These are phyloP conservation scores for Oryza brachyantha DNA, from an alignment of 176 grass and related monocot species.

Conservation along the genomic window DNA sequence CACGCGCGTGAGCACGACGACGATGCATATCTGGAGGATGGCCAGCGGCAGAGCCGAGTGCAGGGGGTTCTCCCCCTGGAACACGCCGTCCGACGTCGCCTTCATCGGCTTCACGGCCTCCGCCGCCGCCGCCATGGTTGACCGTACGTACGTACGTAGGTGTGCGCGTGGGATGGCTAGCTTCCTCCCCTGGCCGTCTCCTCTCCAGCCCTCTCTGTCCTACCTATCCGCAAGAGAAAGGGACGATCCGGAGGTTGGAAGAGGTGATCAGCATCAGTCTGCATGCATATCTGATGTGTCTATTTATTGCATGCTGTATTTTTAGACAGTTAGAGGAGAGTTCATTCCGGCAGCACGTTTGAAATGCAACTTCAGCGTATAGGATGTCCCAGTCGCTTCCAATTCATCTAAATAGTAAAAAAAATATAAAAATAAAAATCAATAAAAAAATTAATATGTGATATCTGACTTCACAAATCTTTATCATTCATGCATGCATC, in stretches of 20 bases:
- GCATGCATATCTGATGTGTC: not conserved
- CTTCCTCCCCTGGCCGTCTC: not conserved
- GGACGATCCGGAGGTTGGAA: not conserved
- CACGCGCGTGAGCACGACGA: constrained; percentile 47
- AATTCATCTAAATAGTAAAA: no score
- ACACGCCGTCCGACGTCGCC: constrained; percentile 49
- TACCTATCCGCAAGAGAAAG: not conserved
- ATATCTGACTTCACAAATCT: no score
- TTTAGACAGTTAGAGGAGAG: no score
- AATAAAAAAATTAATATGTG: no score
- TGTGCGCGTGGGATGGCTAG: not conserved
- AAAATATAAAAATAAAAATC: no score
- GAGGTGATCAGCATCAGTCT: not conserved
- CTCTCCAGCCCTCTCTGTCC: not conserved
- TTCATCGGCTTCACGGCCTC: constrained; percentile 34
- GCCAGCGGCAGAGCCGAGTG: constrained; percentile 44
- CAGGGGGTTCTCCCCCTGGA: constrained; percentile 46
- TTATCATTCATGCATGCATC: no score
- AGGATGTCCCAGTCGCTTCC: no score
- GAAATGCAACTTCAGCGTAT: no score
- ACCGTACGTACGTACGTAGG: not conserved
- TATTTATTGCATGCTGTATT: no score
- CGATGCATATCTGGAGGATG: constrained; percentile 69
- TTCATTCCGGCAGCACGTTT: no score
- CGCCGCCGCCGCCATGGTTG: not conserved